Base-by-base conservation (phyloP, 164 flowering plant species). In the Protea cynaroides region DNA sequence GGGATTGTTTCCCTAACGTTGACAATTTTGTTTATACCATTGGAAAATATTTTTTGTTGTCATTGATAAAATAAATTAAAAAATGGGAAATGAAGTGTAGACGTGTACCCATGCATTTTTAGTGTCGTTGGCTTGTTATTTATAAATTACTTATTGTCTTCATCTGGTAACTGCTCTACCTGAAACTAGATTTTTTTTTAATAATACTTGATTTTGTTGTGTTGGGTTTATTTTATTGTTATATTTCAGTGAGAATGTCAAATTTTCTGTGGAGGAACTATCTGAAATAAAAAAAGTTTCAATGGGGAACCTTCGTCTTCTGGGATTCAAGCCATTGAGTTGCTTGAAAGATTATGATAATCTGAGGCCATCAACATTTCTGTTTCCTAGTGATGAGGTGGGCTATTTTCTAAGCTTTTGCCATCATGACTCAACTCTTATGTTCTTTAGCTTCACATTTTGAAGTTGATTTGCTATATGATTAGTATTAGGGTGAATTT, bases 341-440 rank as follows among this genome's bases (percentile, higher is more conserved):
- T 89, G 87, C 83, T 74, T 94, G 47, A 89, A 87, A 76, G 93
- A 90, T 68, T 89, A 87, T 69, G 86, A 94, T 78, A 94, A 94
- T 72, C 75, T 94, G 78, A 84, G 75, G 82, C 98, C 98, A 58
- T 86, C 98, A 56, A 87, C 96, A 11, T 94, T 94, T 72, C 46
- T 94, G 64, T 94, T 80, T 66, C 98, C 98, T 23, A 84, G 85
- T 76, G 97, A 94, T 69, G 84, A 94, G 94, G 98, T 90, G 50
- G 29, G 60, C 22, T 46, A 34, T 2, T 25, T 62, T 65, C 52
- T 29, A 29, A 29, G 34, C 34, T 29, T 29, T 29, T 29, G 34
- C 34, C 2, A 3, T 29, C 34, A 29, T 29, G 5, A 29, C 34
- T 29, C 34, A 29, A 29, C 34, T 29, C 0, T 29, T n/a, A n/a